Conservation (phyloP, 108 stramenopile genomes). For the Pseudonitzschia multistriata region DNA sequence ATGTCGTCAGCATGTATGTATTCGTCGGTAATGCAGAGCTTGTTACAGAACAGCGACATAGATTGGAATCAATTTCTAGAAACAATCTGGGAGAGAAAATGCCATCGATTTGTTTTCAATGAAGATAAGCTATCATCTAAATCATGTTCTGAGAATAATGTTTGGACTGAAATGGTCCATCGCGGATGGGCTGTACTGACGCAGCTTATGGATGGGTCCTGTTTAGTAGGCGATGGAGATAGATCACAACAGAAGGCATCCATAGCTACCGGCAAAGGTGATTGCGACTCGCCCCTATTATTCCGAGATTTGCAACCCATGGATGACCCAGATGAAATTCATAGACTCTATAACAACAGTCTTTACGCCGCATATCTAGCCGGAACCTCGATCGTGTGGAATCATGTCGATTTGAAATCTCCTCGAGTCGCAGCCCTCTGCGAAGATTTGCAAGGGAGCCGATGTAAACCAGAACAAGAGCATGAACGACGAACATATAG, state of each 20-base stretch:
- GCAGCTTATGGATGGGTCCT: neutral
- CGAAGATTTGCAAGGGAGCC: constrained; percentile 55
- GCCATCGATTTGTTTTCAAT: neutral
- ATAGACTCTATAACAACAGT: constrained; percentile 42
- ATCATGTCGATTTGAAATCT: constrained; percentile 70
- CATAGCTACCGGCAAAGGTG: neutral
- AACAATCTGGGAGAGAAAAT: constrained; percentile 13
- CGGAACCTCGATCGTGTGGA: constrained; percentile 73
- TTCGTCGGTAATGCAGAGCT: neutral
- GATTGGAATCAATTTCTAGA: constrained; percentile 2
- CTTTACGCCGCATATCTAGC: constrained; percentile 71
- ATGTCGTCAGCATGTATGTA: neutral
- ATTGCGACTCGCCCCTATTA: constrained; percentile 20
- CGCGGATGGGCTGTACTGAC: constrained; percentile 6
- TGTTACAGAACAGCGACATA: neutral
- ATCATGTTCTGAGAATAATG: neutral
- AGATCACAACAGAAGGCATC: neutral
- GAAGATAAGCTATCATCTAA: neutral
- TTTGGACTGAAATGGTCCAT: constrained; percentile 4
- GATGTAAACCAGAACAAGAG: neutral
- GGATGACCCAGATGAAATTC: constrained; percentile 32
- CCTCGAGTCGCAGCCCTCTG: constrained; percentile 59
- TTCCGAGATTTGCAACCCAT: constrained; percentile 50
- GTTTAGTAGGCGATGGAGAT: neutral
- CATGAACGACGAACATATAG: neutral